Percentiles rank a stretch among this genome's conserved stretches.
Conservation (phyloP, 2,329 filamentous ascomycete genomes). For the Colletotrichum scovillei region DNA sequence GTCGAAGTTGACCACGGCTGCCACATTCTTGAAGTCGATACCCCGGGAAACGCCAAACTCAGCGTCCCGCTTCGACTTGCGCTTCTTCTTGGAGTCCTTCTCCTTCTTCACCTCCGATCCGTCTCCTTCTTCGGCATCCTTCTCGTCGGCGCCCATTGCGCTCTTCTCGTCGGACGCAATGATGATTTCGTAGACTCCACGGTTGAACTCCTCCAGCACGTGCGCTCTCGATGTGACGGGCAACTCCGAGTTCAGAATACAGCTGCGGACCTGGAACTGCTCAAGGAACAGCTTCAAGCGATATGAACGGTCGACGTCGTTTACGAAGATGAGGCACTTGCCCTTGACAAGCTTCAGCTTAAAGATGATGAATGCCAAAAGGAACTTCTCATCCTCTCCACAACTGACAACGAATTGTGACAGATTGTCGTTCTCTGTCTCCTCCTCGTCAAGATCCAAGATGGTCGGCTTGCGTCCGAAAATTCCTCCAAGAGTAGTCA, state of each 20-base stretch:
- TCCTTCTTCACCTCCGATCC: conserved; percentile 52
- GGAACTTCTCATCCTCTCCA: conserved; percentile 96
- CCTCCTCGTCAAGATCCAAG: conserved; percentile 84
- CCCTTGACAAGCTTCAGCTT: conserved; percentile 94
- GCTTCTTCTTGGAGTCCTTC: conserved; percentile 61
- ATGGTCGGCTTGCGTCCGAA: conserved; percentile 86
- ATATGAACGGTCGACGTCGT: conserved; percentile 89
- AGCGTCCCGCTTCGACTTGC: conserved; percentile 75
- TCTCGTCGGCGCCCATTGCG: conserved; percentile 75
- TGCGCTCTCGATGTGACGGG: conserved; percentile 94
- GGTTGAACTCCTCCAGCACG: conserved; percentile 97
- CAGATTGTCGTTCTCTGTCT: conserved; percentile 80
- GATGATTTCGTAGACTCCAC: conserved; percentile 96
- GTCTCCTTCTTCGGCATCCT: conserved; percentile 51
- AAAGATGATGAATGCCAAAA: conserved; percentile 93
- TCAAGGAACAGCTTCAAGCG: conserved; percentile 94
- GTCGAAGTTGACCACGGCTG: conserved; percentile 96
- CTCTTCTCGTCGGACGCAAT: conserved; percentile 95
- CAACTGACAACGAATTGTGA: conserved; percentile 91
- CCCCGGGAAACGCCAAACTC: conserved; percentile 87
- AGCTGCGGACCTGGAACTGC: conserved; percentile 95
- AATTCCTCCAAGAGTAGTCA: conserved; percentile 84
- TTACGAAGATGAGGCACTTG: conserved; percentile 80
- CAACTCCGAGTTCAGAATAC: conserved; percentile 92
- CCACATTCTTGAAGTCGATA: conserved; percentile 96